Evolutionary conservation across 2,329 filamentous ascomycete genomes (phyloP), one percentile per base, ranked within the genome.

Genomic region (Simplicillium aogashimaense): DNA sequence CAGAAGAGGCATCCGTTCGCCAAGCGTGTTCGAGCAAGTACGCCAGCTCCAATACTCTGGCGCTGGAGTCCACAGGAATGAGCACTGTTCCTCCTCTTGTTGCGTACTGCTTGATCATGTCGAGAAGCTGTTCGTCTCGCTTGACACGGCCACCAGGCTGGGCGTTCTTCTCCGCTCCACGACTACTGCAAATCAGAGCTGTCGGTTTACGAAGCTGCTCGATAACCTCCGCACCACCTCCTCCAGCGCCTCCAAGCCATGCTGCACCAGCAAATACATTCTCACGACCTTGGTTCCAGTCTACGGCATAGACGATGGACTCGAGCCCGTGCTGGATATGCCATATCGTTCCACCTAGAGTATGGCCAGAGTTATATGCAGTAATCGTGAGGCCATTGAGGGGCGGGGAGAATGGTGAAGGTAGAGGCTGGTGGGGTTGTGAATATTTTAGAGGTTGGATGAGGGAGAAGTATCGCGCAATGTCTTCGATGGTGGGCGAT

Each of bases 221-320:
- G 41, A 95, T 88, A 15, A 98, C 87, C 56, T 95, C 88, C 8
- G 86, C 83, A 15, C 87, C 86, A 32, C 86, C 86, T 1, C 77
- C 78, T 25, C 82, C 85, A 16, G 81, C 81, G 6, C 86, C 86
- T 35, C 86, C 87, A 33, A 98, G 72, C 87, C 92, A 97, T 18
- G 90, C 88, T 16, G 92, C 92, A 46, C 90, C 90, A 0, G 90
- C 81, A 44, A 95, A 81, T 13, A 97, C 88, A 62, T 95, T 94
- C 58, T 98, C 92, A 50, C 87, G 79, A n/a, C 85, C 87, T 62
- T 95, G 89, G 52, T 95, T 95, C 92, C 92, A 98, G 55, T 97
- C 90, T 14, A 95, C 86, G 1, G 92, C 90, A 53, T 98, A 97
- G 1, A 98, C 89, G 33, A 98, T 90, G 1, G 89, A 95, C 59